A percentile compares a stretch with the other conserved stretches of the same genome.
These are phyloP conservation scores for Clathrus columnatus DNA, from an alignment of 768 basidiomycete genomes.

Conservation along the genomic window DNA sequence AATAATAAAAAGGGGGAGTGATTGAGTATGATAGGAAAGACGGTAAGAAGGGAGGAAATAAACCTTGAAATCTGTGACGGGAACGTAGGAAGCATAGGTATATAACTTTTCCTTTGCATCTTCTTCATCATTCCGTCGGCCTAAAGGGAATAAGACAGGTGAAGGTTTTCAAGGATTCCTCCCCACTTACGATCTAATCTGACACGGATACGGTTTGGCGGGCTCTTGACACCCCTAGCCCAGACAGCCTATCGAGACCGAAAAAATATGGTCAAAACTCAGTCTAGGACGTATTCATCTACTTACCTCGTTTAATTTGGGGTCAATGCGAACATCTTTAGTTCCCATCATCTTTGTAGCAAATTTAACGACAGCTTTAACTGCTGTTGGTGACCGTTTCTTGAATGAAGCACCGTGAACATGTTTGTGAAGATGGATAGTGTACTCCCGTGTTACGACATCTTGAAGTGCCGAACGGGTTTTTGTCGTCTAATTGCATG, in stretches of 20 bases:
- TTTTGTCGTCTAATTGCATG: constrained; percentile 53
- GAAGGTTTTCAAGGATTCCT: not conserved
- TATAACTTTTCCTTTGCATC: constrained; percentile 96
- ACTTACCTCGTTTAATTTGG: constrained; percentile 75
- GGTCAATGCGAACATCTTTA: constrained; percentile 86
- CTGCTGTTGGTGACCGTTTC: constrained; percentile 93
- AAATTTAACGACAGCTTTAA: constrained; percentile 90
- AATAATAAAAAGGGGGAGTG: constrained; percentile 8
- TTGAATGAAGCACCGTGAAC: constrained; percentile 93
- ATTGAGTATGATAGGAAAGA: constrained; percentile 10
- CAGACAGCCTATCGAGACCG: constrained; percentile 52
- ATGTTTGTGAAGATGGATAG: constrained; percentile 93
- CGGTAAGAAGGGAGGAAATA: constrained; percentile 18
- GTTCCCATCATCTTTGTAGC: constrained; percentile 96
- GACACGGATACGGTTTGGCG: constrained; percentile 86
- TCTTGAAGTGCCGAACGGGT: constrained; percentile 94
- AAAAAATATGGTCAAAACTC: not conserved
- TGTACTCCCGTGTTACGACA: constrained; percentile 98
- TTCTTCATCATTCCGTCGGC: constrained; percentile 98
- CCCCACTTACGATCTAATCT: constrained; percentile 81
- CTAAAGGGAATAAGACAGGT: constrained; percentile 29
- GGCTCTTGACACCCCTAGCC: constrained; percentile 88
- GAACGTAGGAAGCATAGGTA: constrained; percentile 81
- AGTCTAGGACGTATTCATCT: too few relatives aligned
- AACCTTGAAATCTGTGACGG: constrained; percentile 79